These are phyloP conservation scores for Colletotrichum siamense DNA, from an alignment of 2,329 filamentous ascomycete genomes.

Conservation along the genomic window DNA sequence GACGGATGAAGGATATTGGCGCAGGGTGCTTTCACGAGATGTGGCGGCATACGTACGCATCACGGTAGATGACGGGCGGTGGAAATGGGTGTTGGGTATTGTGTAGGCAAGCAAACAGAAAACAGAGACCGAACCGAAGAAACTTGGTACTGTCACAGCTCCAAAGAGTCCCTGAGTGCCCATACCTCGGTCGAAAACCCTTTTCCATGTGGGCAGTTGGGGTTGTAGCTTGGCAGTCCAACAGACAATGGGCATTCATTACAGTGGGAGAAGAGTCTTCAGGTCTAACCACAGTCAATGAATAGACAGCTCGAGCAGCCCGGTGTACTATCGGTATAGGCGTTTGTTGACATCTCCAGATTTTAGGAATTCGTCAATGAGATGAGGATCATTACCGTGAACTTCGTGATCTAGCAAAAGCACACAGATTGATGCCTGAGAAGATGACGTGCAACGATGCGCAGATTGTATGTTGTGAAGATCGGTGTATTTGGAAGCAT, in stretches of 20 bases:
- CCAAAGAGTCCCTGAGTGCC: background rate
- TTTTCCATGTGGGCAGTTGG: background rate
- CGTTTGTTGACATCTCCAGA: background rate
- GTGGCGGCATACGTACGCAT: background rate
- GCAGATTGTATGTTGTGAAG: background rate
- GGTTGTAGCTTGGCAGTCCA: background rate
- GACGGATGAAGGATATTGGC: background rate
- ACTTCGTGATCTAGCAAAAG: background rate
- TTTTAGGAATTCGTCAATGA: rapidly evolving
- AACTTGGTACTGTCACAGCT: background rate
- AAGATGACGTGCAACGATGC: background rate
- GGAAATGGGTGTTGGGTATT: background rate
- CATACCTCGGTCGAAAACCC: background rate
- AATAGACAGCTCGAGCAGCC: background rate
- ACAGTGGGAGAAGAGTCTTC: background rate
- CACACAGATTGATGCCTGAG: background rate
- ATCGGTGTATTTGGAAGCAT: background rate
- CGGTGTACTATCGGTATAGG: background rate
- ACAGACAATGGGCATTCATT: background rate
- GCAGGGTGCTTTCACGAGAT: background rate
- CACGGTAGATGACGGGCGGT: background rate
- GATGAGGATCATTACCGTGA: background rate
- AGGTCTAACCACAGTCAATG: background rate
- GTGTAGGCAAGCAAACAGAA: background rate
- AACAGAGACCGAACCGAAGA: background rate